Evolutionary conservation across 768 basidiomycete species (phyloP), one percentile per base, ranked within the genome.

Genomic region (Hysterangium stoloniferum): DNA sequence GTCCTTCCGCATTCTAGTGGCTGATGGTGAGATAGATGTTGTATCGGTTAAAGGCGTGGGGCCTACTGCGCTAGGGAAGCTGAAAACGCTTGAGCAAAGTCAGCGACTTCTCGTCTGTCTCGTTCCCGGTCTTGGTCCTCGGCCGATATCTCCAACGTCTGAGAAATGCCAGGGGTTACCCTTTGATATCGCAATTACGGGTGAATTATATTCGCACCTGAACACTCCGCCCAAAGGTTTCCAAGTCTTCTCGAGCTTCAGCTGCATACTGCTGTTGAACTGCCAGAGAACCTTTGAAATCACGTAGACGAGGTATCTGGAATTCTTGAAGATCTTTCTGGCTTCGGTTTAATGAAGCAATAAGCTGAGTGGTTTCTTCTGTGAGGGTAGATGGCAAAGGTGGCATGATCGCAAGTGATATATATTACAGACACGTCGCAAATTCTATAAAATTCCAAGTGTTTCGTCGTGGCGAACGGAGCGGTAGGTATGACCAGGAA

Each of bases 181-280:
- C 50, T 11, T 15, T 43, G 15, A 22, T n/a, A 31, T 45, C 32
- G 41, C 27, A 6, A 17, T 22, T 12, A 11, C 20, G 31, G 25
- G 8, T 6, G 25, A 7, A 15, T 24, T 6, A 9, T 9, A 35
- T 53, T 53, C 54, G 50, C 37, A 86, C 82, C 71, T 94, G 86
- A n/a, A 94, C 68, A 48, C 83, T 78, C 33, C 72, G 70, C 6
- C 72, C 69, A 19, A 86, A 72, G 0, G 67, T 59, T 32, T 82
- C 81, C 15, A 91, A 66, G 59, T 93, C 91, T 47, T 84, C 84
- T 27, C 88, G 71, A 52, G 93, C 64, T 60, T 91, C 89, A 4
- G 78, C 79, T 1, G 81, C 80, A 47, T 84, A 71, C 42, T 79
- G 75, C 60, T 91, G 84, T 58, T 95, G 92, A 2, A 78, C 60